These are phyloP conservation scores for Aspergillus ruber DNA, from an alignment of 2,329 filamentous ascomycete genomes.

Conservation along the genomic window DNA sequence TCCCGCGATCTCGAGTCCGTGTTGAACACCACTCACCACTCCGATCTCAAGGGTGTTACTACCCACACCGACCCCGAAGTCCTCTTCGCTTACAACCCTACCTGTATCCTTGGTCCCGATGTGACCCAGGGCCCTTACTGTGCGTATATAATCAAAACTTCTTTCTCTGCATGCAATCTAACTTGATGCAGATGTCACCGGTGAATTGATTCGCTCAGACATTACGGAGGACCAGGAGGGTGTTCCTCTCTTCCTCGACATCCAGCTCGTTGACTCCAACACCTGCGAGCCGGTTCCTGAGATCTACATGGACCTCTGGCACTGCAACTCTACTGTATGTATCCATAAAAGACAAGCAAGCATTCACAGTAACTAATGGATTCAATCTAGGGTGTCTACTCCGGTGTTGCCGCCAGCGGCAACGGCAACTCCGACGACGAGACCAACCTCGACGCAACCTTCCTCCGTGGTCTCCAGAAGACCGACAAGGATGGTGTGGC, in stretches of 20 bases:
- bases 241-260: constrained; percentile 36
- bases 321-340: constrained; percentile 35
- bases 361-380: not conserved
- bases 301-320: constrained; percentile 35
- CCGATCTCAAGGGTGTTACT: constrained; percentile 22
- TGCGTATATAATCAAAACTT: constrained; percentile 3
- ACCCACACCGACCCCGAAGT: constrained; percentile 16
- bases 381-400: constrained; percentile 30
- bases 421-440: constrained; percentile 34
- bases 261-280: constrained; percentile 35
- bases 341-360: not conserved
- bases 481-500: constrained; percentile 38
- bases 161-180: not conserved
- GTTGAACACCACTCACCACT: constrained; percentile 35
- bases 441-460: constrained; percentile 37
- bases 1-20: constrained; percentile 30
- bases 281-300: constrained; percentile 37
- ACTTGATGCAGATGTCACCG: constrained; percentile 22
- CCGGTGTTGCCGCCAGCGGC: constrained; percentile 29
- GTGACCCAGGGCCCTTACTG: constrained; percentile 51
- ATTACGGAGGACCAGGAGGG: constrained; percentile 30
- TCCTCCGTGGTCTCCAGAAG: constrained; percentile 41
- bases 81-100: constrained; percentile 26
- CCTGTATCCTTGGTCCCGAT: constrained; percentile 49
- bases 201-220: constrained; percentile 35